phyloP scores from a whole-genome alignment of 2,329 filamentous ascomycete genomes.

The Cladosporium sp. region DNA sequence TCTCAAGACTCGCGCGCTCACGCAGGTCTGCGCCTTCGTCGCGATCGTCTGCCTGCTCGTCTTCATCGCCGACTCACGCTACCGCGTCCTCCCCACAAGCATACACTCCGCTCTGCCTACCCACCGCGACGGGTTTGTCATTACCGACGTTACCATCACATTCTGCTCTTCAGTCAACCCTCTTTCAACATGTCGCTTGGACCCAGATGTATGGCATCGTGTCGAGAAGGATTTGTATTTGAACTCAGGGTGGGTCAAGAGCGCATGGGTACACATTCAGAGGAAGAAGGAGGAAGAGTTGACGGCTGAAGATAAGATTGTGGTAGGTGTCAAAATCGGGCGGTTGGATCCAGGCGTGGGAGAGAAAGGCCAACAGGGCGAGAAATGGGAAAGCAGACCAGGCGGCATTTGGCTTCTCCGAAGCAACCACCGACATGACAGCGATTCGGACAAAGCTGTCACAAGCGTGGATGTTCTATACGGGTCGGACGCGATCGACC shows the following conservation, averaged over 20 bases:
- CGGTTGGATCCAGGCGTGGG: conserved; percentile 60
- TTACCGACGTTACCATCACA: conserved; percentile 76
- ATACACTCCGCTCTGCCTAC: conserved; percentile 83
- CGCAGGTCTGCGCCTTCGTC: conserved; percentile 65
- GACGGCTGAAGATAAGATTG: conserved; percentile 64
- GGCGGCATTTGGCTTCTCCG: conserved; percentile 78
- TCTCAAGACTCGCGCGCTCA: conserved; percentile 52
- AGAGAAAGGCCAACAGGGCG: conserved; percentile 50
- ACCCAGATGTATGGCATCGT: conserved; percentile 68
- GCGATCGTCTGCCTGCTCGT: conserved; percentile 60
- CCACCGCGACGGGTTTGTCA: conserved; percentile 75
- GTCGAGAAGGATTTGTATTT: conserved; percentile 88
- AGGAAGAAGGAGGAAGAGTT: conserved; percentile 84
- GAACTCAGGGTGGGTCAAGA: conserved; percentile 63
- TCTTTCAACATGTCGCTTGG: conserved; percentile 56
- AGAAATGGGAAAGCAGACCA: conserved; percentile 70
- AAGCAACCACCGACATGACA: conserved; percentile 63
- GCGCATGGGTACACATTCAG: conserved; percentile 74
- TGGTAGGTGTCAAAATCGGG: conserved; percentile 71
- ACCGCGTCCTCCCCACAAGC: conserved; percentile 74
- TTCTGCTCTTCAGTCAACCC: conserved; percentile 69
- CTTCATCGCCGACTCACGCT: conserved; percentile 81
- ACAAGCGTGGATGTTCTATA: conserved; percentile 83
- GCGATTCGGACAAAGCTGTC: conserved; percentile 66
- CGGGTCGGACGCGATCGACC: conserved; percentile 85